Evolutionary conservation across 768 basidiomycete species (phyloP).

Genomic region (Rhodotorula graminis): DNA sequence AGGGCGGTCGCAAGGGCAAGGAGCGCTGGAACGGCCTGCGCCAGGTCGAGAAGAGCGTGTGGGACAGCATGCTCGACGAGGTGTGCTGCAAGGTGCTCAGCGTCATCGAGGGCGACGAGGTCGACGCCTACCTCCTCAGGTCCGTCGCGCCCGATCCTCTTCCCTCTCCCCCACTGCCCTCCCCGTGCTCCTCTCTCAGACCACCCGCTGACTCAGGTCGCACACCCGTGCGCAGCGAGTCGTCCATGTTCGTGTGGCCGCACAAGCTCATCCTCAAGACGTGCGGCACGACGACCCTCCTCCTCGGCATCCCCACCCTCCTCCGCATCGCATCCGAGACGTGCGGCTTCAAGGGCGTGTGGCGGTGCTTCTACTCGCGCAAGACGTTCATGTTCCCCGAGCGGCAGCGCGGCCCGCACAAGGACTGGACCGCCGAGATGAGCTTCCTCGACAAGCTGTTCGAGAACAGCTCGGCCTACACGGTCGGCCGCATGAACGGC

Average conservation of each 20-base stretch:
- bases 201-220: too few relatives aligned
- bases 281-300: slow-evolving; percentile 96
- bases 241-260: slow-evolving; percentile 87
- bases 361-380: slow-evolving; percentile 94
- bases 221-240: slow-evolving; percentile 91
- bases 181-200: too few relatives aligned
- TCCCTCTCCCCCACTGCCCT: not conserved
- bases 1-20: slow-evolving; percentile 44
- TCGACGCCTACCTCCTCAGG: slow-evolving; percentile 95
- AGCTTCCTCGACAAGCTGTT: slow-evolving; percentile 86
- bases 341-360: slow-evolving; percentile 57
- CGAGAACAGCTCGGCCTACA: slow-evolving; percentile 76
- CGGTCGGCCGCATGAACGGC: slow-evolving; percentile 93
- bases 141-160: slow-evolving; percentile 48
- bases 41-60: slow-evolving; percentile 65
- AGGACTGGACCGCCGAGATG: slow-evolving; percentile 90
- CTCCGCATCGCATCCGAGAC: slow-evolving; percentile 72
- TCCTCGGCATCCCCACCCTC: slow-evolving; percentile 87
- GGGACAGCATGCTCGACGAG: slow-evolving; percentile 96
- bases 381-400: slow-evolving; percentile 99
- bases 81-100: slow-evolving; percentile 95
- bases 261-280: slow-evolving; percentile 98
- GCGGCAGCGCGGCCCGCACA: slow-evolving; percentile 83
- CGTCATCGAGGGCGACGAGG: slow-evolving; percentile 77
- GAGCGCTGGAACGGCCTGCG: slow-evolving; percentile 65